These are phyloP conservation scores for Puccinia triticina DNA, from an alignment of 1,284 basidiomycete species.

Conservation along the genomic window DNA sequence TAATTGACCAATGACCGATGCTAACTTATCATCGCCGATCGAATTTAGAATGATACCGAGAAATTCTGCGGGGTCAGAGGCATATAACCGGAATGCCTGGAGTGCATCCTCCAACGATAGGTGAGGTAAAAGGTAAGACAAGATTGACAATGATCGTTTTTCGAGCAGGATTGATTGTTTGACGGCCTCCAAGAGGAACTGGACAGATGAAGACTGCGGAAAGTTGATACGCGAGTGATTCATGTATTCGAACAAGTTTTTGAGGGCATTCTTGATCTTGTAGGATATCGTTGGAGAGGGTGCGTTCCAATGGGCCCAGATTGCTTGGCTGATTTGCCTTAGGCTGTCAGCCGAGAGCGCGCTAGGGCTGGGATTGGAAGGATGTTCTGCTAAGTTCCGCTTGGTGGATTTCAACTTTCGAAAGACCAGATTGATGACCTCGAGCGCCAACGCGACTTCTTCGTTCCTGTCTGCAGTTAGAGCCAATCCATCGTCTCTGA, in stretches of 20 bases:
- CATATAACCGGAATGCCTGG: constrained; percentile 19
- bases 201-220: neutral
- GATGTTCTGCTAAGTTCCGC: neutral
- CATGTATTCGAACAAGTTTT: constrained; percentile 39
- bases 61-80: constrained; percentile 21
- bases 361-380: neutral
- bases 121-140: constrained; percentile 28
- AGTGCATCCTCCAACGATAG: constrained; percentile 25
- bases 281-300: constrained; percentile 31
- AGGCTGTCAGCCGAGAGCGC: neutral
- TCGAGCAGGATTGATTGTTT: constrained; percentile 34
- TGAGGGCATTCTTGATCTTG: constrained; percentile 45
- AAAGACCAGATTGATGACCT: constrained; percentile 37
- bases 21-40: constrained; percentile 44
- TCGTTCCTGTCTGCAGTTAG: neutral
- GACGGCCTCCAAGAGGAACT: constrained; percentile 35
- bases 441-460: constrained; percentile 26
- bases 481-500: neutral
- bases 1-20: constrained; percentile 41
- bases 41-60: constrained; percentile 27
- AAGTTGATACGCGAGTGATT: neutral
- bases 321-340: constrained; percentile 10
- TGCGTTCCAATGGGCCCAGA: constrained; percentile 45
- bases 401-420: constrained; percentile 29
- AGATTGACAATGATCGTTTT: constrained; percentile 42